Evolutionary conservation across 306 rosid genomes (phyloP).

Genomic region (Trichosanthes cucumerina): DNA sequence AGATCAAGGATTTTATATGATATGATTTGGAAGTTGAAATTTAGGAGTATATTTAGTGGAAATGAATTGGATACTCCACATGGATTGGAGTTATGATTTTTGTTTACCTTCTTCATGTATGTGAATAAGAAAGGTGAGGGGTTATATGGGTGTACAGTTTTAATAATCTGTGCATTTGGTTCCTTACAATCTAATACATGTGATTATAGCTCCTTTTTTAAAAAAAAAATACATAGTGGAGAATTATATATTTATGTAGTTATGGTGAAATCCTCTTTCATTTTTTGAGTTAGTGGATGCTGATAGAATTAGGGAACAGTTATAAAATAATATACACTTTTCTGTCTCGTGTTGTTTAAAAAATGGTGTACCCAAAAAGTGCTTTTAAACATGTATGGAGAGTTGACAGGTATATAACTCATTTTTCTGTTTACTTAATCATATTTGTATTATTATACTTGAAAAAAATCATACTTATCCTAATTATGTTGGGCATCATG

Average conservation of each 20-base stretch:
- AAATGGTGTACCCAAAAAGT: neutral
- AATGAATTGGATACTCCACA: constrained; percentile 18
- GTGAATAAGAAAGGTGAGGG: constrained; percentile 39
- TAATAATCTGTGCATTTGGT: constrained; percentile 42
- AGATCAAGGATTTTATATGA: neutral
- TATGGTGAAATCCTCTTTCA: constrained; percentile 5
- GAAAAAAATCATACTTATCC: no score
- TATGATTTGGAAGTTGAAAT: neutral
- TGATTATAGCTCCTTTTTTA: constrained; percentile 11
- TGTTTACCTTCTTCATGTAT: constrained; percentile 30
- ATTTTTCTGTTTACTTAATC: neutral
- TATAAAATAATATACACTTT: no score
- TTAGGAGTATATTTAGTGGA: constrained; percentile 22
- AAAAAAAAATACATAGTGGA: constrained; percentile 14
- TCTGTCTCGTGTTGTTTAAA: no score
- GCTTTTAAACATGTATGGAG: neutral
- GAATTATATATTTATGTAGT: constrained; percentile 9
- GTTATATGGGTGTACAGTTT: constrained; percentile 40
- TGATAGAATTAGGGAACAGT: neutral
- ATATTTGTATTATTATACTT: no score
- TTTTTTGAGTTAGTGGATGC: neutral
- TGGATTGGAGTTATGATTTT: constrained; percentile 27
- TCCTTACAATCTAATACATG: constrained; percentile 23
- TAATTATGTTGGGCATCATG: neutral
- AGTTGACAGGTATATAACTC: no score